Conservation (phyloP, 2,329 filamentous ascomycete species). For the Emericellopsis atlantica region DNA sequence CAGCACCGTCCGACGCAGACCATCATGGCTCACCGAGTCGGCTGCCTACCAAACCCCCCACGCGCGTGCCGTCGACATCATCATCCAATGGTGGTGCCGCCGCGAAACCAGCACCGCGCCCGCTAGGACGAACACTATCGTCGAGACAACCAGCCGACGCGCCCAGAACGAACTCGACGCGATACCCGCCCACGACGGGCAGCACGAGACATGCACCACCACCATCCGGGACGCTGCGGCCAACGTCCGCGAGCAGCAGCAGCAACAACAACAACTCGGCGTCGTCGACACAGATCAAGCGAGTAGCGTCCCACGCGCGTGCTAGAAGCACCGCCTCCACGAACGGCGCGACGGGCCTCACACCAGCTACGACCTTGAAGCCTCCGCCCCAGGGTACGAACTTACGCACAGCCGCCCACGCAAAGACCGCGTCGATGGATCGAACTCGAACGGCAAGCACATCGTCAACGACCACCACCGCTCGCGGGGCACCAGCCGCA, state of each 20-base stretch:
- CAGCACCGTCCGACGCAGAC: constrained; percentile 7
- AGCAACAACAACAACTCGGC: constrained; percentile 16
- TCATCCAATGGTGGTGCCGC: constrained; percentile 3
- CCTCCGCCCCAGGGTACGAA: constrained; percentile 13
- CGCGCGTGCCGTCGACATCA: constrained; percentile 16
- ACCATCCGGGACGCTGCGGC: constrained; percentile 4
- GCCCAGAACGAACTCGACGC: constrained; percentile 11
- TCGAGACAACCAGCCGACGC: constrained; percentile 1
- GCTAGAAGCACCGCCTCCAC: constrained; percentile 15
- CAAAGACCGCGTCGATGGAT: not conserved
- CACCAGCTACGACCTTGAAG: constrained; percentile 9
- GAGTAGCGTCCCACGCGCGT: constrained; percentile 12
- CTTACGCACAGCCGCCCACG: not conserved
- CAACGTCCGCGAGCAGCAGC: constrained; percentile 10
- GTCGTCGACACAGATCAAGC: constrained; percentile 9
- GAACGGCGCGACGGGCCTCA: not conserved
- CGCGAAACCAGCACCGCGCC: not conserved
- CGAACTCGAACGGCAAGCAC: constrained; percentile 2
- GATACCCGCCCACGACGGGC: constrained; percentile 20
- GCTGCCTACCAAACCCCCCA: constrained; percentile 32
- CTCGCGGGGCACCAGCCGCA: constrained; percentile 1
- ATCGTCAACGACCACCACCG: not conserved
- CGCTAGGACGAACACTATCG: not conserved
- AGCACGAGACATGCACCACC: constrained; percentile 9
- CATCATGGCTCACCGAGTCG: constrained; percentile 34